Evolutionary conservation across 2,329 filamentous ascomycete species (phyloP), one percentile per base, ranked within the genome.

Genomic region (Exophiala alcalophila): DNA sequence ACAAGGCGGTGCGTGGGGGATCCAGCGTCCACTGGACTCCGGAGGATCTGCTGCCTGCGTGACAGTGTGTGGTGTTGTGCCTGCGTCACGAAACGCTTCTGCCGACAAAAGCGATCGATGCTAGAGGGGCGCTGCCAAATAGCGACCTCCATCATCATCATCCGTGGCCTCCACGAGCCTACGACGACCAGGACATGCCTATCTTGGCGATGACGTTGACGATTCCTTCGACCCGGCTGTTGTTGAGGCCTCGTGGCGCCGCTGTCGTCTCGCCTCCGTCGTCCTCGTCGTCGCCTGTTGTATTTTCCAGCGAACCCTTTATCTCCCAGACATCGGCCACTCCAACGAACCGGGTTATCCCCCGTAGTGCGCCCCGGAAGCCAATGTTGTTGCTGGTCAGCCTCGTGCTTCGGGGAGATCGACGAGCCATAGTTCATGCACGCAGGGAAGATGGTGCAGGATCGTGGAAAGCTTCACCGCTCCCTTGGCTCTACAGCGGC

Each of bases 121-220:
- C n/a, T n/a, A n/a, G n/a, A n/a, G n/a, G n/a, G n/a, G n/a, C n/a
- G n/a, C n/a, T n/a, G n/a, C n/a, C n/a, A n/a, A n/a, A n/a, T n/a
- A n/a, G n/a, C n/a, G n/a, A n/a, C n/a, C n/a, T n/a, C n/a, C n/a
- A n/a, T n/a, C n/a, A n/a, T n/a, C n/a, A n/a, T n/a, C n/a, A n/a
- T n/a, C n/a, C n/a, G n/a, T n/a, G n/a, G n/a, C n/a, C n/a, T n/a
- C n/a, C n/a, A n/a, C n/a, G n/a, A n/a, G 16, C 26, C 11, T 11
- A 20, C n/a, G 21, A 25, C 20, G 21, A 34, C 24, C 16, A 15
- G 12, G 20, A 23, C 15, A 26, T 15, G 2, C n/a, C n/a, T n/a
- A 18, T 36, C 43, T 46, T 46, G 43, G 43, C 43, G 25, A 46
- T 46, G 43, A 46, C 43, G 43, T 46, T 26, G 32, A 36, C 26